Conservation (phyloP, 2,329 filamentous ascomycete species). For the Trichoderma brevicompactum region DNA sequence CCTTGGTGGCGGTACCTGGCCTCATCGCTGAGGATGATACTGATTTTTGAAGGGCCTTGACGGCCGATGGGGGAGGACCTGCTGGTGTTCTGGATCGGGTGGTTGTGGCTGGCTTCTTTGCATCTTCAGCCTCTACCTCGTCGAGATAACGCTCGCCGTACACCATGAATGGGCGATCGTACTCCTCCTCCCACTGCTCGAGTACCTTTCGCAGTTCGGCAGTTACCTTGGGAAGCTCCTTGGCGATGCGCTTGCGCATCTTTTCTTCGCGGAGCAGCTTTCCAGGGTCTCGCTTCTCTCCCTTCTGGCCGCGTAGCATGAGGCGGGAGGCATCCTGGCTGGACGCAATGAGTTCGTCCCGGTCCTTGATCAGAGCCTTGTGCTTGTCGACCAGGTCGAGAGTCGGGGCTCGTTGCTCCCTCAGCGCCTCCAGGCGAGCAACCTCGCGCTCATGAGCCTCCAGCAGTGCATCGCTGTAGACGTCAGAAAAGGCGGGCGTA, state of each 20-base stretch:
- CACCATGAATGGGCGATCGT: conserved; percentile 89
- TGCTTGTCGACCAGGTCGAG: conserved; percentile 83
- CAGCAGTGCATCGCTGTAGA: conserved; percentile 92
- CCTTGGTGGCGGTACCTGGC: conserved; percentile 36
- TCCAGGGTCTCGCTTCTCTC: conserved; percentile 91
- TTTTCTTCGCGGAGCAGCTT: conserved; percentile 95
- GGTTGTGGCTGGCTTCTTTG: conserved; percentile 57
- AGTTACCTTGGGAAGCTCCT: conserved; percentile 91
- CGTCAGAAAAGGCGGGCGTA: conserved; percentile 93
- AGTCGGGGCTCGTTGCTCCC: conserved; percentile 84
- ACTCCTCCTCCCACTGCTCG: conserved; percentile 90
- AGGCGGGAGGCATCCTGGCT: conserved; percentile 94
- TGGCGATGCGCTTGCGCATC: conserved; percentile 96
- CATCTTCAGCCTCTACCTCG: conserved; percentile 68
- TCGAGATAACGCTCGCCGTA: conserved; percentile 92
- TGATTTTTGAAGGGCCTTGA: conserved; percentile 32
- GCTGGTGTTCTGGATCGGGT: conserved; percentile 75
- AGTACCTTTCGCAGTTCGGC: conserved; percentile 81
- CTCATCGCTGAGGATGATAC: conserved; percentile 13
- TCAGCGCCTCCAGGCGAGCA: conserved; percentile 75
- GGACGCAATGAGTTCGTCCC: conserved; percentile 83
- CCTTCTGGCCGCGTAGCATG: conserved; percentile 88
- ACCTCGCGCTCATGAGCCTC: conserved; percentile 96
- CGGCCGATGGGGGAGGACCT: conserved; percentile 57
- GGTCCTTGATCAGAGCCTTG: conserved; percentile 79